Evolutionary conservation across 2,329 filamentous ascomycete genomes (phyloP).

Genomic region (Stachybotrys echinatus): DNA sequence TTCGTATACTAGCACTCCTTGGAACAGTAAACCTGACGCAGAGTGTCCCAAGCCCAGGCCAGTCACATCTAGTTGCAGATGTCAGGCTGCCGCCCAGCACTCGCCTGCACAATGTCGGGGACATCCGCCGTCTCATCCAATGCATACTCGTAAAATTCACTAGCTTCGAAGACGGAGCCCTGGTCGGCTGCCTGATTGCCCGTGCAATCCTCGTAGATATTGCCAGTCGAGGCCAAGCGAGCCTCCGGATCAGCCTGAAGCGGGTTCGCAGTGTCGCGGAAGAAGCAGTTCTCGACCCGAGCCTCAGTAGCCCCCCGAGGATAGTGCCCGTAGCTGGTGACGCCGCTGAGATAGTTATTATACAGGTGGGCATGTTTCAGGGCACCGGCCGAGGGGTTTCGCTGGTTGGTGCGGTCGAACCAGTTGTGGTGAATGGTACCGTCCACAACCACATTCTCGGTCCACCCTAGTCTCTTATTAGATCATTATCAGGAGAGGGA

Average conservation of each 20-base stretch:
- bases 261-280: conserved; percentile 9
- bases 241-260: conserved; percentile 7
- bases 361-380: conserved; percentile 9
- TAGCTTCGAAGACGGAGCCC: conserved; percentile 7
- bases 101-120: too few species aligned
- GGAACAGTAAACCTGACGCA: too few species aligned
- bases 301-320: conserved; percentile 8
- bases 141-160: too few species aligned
- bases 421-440: conserved; percentile 11
- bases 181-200: conserved; percentile 7
- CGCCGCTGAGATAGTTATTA: conserved; percentile 10
- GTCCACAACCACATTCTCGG: conserved; percentile 8
- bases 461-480: conserved; percentile 6
- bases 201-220: conserved; percentile 7
- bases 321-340: conserved; percentile 10
- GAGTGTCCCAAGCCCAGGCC: too few species aligned
- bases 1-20: too few species aligned
- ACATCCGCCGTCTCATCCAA: too few species aligned
- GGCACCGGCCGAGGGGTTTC: conserved; percentile 10
- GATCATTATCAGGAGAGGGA: not conserved
- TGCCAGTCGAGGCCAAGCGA: conserved; percentile 7
- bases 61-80: too few species aligned
- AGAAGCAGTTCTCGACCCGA: conserved; percentile 9
- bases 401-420: conserved; percentile 10
- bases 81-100: too few species aligned